Evolutionary conservation across 2,329 filamentous ascomycete species (phyloP), one percentile per base, ranked within the genome.

Genomic region (Cercospora sojina): DNA sequence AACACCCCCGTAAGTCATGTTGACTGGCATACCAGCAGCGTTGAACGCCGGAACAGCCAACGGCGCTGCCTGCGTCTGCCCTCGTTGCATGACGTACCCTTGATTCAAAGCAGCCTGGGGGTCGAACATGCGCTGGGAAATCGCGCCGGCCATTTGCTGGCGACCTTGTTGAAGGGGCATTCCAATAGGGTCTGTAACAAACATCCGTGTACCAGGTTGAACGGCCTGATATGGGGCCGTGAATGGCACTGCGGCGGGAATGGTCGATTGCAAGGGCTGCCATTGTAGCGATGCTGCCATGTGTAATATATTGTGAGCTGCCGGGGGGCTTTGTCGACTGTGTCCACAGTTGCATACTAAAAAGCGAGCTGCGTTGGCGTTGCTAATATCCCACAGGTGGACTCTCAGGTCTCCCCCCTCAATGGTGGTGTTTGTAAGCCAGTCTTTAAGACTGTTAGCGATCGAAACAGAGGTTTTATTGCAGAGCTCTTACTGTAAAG

Each of bases 351-450:
- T 75, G 66, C 74, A 73, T n/a, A 51, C 56, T 7, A 71, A 38
- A 18, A 74, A 69, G 4, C 57, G 56, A 2, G 72, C 59, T 47
- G 59, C 62, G 6, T 53, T 32, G 8, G 51, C 59, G 29, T 55
- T 27, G 51, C 70, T 72, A 56, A 69, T 75, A 55, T 76, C 73
- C 68, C 71, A 76, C 8, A 76, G 66, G 51, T 76, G 74, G 3
- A 76, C 71, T 23, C 63, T 65, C 7, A 76, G 64, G 13, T 55
- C 29, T 23, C 68, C 63, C 23, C 62, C 64, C 25, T 75, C 72
- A 43, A 75, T 64, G 16, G 61, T 23, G 38, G 69, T 71, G 41
- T 65, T 49, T 3, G 70, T 70, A n/a, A 76, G 67, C 38, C 73
- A 75, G 49, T 67, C 74, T 76, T 38, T 32, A 49, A 55, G n/a